Percentiles rank a stretch among this genome's conserved stretches.
These are phyloP conservation scores for Alnus rubra DNA, from an alignment of 306 rosid genomes.

Conservation along the genomic window DNA sequence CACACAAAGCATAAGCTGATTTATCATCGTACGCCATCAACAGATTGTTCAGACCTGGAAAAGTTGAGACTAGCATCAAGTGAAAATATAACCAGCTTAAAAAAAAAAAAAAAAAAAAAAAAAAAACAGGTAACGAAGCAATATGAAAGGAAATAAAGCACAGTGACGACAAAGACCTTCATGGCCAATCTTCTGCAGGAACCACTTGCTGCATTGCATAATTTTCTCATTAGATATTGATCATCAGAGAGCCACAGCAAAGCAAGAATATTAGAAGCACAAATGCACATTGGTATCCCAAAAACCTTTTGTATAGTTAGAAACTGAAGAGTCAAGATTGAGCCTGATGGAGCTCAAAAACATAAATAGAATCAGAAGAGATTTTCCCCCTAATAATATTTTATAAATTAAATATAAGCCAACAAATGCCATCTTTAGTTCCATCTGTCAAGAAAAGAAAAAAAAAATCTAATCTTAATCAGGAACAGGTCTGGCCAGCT, in stretches of 20 bases:
- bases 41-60: slow-evolving; percentile 87
- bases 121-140: neutral
- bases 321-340: neutral
- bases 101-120: slow-evolving; percentile 28
- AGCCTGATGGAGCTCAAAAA: slow-evolving; percentile 1
- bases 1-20: slow-evolving; percentile 88
- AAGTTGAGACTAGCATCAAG: slow-evolving; percentile 24
- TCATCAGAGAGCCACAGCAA: slow-evolving; percentile 9
- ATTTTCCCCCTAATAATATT: neutral
- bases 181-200: slow-evolving; percentile 96
- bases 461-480: neutral
- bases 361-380: neutral
- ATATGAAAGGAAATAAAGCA: slow-evolving; percentile 14
- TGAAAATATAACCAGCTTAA: slow-evolving; percentile 16
- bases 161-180: slow-evolving; percentile 51
- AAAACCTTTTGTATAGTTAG: neutral
- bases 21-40: slow-evolving; percentile 91
- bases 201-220: slow-evolving; percentile 87
- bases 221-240: slow-evolving; percentile 32
- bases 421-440: neutral
- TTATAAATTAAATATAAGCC: neutral
- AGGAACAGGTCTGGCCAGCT: neutral
- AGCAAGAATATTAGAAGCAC: slow-evolving; percentile 10
- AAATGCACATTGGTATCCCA: slow-evolving; percentile 1
- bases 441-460: neutral